A percentile compares a stretch with the other conserved stretches of the same genome.
phyloP scores from a whole-genome alignment of 441 rosid genomes.

The Pelargonium fulgidum region DNA sequence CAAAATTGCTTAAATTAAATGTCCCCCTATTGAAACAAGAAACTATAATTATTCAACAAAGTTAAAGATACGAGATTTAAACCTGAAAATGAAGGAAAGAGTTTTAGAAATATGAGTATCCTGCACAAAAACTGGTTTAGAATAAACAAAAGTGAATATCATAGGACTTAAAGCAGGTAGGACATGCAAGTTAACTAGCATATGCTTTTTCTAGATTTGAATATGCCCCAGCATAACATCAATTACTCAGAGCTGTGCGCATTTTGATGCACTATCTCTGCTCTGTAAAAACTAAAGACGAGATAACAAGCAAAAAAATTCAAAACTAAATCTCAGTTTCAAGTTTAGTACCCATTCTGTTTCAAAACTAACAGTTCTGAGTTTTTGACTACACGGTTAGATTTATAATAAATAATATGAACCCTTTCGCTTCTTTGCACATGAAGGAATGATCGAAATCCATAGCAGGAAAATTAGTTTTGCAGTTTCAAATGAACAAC shows the following conservation, averaged over 20 bases:
- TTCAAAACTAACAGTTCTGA: too few species aligned
- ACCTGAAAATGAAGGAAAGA: neutral
- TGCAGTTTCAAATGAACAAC: slow-evolving; percentile 9
- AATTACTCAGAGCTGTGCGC: neutral
- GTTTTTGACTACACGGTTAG: slow-evolving; percentile 1
- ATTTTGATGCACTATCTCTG: neutral
- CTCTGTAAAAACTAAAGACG: neutral
- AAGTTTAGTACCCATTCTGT: neutral
- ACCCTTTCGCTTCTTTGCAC: neutral
- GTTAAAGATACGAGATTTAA: neutral
- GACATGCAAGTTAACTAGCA: neutral
- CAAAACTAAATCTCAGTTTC: neutral
- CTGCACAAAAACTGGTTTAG: neutral
- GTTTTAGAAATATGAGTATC: neutral
- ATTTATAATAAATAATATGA: neutral
- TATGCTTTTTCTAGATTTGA: neutral
- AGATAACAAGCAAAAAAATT: neutral
- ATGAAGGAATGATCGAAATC: neutral
- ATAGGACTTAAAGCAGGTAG: neutral
- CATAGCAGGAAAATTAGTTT: neutral
- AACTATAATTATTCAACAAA: neutral
- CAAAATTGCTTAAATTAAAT: slow-evolving; percentile 73
- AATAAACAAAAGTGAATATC: neutral
- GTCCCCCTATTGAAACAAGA: slow-evolving; percentile 54
- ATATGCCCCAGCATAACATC: neutral